Evolutionary conservation across 208 protist species (phyloP).

Genomic region (Trichomonas vaginalis): DNA sequence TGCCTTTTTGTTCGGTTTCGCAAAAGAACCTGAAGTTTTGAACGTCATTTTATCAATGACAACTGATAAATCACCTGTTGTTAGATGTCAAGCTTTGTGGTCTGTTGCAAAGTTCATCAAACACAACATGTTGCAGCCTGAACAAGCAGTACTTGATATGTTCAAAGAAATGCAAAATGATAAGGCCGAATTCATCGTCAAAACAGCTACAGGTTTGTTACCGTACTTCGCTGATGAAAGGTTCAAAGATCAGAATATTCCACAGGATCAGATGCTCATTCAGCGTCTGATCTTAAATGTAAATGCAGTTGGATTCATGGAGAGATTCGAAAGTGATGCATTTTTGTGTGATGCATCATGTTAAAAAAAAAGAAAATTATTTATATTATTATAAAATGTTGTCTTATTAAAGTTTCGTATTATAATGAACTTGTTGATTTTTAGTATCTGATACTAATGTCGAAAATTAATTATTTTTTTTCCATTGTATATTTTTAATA

Average conservation of each 20-base stretch:
- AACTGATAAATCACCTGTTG: neutral
- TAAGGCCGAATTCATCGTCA: neutral
- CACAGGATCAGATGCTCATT: neutral
- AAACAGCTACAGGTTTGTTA: neutral
- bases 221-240: neutral
- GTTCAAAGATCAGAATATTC: neutral
- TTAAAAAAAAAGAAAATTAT: neutral
- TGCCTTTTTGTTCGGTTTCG: neutral
- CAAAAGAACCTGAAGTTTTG: neutral
- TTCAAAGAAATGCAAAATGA: neutral
- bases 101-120: neutral
- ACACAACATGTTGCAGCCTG: neutral
- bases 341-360: neutral
- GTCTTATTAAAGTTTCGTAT: neutral
- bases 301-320: neutral
- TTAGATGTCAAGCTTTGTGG: neutral
- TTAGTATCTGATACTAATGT: too few species aligned
- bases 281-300: neutral
- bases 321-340: neutral
- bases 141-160: neutral
- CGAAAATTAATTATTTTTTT: too few species aligned
- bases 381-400: neutral
- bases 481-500: too few species aligned
- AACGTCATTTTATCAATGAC: neutral
- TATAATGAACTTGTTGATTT: neutral